Conservation (phyloP, 495 filamentous ascomycete species). For the Cairneyella variabilis region DNA sequence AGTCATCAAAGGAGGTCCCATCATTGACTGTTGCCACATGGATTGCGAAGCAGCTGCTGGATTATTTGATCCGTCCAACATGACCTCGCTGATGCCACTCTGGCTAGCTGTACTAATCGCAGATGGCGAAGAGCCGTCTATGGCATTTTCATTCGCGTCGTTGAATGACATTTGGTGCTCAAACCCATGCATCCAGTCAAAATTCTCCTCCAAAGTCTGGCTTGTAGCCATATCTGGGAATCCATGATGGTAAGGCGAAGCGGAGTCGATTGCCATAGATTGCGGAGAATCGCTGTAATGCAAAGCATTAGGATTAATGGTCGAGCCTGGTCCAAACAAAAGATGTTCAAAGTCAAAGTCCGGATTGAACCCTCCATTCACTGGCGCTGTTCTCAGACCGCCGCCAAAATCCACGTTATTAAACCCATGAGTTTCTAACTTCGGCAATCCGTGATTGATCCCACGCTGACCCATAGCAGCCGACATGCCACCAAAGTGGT, state of each 20-base stretch:
- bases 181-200: slow-evolving; percentile 84
- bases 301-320: slow-evolving; percentile 93
- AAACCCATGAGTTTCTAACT: slow-evolving; percentile 77
- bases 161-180: slow-evolving; percentile 72
- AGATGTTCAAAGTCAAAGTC: slow-evolving; percentile 75
- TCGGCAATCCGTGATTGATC: slow-evolving; percentile 63
- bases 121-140: slow-evolving; percentile 92
- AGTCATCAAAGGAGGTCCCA: slow-evolving; percentile 55
- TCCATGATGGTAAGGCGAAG: slow-evolving; percentile 68
- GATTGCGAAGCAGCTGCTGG: slow-evolving; percentile 42
- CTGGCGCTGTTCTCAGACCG: slow-evolving; percentile 76
- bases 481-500: slow-evolving; percentile 70
- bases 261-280: slow-evolving; percentile 64
- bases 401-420: slow-evolving; percentile 56
- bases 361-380: slow-evolving; percentile 61
- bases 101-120: slow-evolving; percentile 91
- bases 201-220: slow-evolving; percentile 71
- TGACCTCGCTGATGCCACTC: slow-evolving; percentile 86
- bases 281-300: slow-evolving; percentile 86
- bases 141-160: slow-evolving; percentile 64
- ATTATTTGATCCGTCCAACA: slow-evolving; percentile 78
- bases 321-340: slow-evolving; percentile 63
- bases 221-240: slow-evolving; percentile 52
- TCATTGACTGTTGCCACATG: slow-evolving; percentile 66
- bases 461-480: slow-evolving; percentile 60